Base-by-base conservation (phyloP, 495 filamentous ascomycete genomes). In the Aspergillus asperescens region DNA sequence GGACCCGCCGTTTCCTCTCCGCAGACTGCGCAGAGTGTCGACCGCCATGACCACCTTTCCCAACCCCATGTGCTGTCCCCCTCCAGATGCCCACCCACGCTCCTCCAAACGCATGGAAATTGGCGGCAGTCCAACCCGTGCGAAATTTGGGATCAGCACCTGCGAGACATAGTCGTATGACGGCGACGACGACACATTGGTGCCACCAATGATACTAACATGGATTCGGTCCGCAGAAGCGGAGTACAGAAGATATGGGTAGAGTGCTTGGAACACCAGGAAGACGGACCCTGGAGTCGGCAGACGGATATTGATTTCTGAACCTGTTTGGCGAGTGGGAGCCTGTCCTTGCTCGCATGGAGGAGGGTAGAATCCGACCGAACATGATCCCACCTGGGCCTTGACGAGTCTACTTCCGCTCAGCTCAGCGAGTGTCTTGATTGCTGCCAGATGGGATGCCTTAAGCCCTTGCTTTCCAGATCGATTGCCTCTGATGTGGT, bases 261-360 rank as follows among this genome's bases (percentile, higher is more conserved):
- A 80, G 4, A 95, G 67, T 2, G 90, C 85, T 66, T 95, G 90
- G 56, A 93, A 80, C 23, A 92, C 80, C n/a, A 94, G 73, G 48
- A 83, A 71, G 0, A 88, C 77, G 37, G 69, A 63, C 10, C 72
- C 72, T 2, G 69, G 60, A 8, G 70, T 75, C 3, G 55, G 24
- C 18, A 68, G 54, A n/a, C 42, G 34, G 15, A 75, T 70, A 20
- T 61, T 58, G 53, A 73, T 69, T 39, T 66, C 64, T 10, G 63
- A 61, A 41, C 5, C 34, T 15, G 27, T 35, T 29, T 15, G 16
- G 3, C 6, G 35, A n/a, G n/a, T n/a, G n/a, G n/a, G n/a, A 23
- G 16, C 12, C 16, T 31, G 18, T 24, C 32, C 48, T 25, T 15
- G 29, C 6, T 44, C 43, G 24, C 16, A 12, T 7, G 29, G 38